Evolutionary conservation across 257 asterid genomes (phyloP).

Genomic region (Primulina tabacum): DNA sequence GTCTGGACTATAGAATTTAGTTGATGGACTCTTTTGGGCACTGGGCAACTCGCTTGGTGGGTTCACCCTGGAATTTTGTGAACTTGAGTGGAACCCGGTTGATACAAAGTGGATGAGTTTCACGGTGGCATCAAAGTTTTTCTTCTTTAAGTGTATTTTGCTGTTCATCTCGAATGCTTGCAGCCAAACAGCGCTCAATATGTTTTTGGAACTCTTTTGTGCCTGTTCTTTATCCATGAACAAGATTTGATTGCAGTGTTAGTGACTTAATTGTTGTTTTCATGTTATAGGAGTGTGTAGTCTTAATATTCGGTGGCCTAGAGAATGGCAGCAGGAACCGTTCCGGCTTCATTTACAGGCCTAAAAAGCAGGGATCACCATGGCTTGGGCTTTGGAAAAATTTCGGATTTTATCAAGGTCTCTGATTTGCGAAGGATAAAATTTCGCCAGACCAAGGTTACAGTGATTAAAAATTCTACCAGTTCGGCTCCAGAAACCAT

Average conservation of each 20-base stretch:
- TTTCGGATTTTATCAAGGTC: slow-evolving; percentile 62
- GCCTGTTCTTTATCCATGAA: neutral
- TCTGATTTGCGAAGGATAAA: slow-evolving; percentile 63
- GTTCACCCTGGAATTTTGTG: neutral
- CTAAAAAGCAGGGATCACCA: slow-evolving; percentile 56
- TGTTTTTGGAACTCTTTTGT: neutral
- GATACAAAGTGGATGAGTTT: neutral
- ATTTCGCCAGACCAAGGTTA: slow-evolving; percentile 58
- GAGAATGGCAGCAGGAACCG: slow-evolving; percentile 85
- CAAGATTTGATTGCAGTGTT: slow-evolving; percentile 4
- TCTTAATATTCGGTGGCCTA: slow-evolving; percentile 21
- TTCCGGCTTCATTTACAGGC: slow-evolving; percentile 76
- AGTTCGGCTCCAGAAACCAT: slow-evolving; percentile 77
- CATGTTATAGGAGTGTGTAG: slow-evolving; percentile 31
- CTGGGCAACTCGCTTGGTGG: neutral
- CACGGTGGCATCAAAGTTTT: neutral
- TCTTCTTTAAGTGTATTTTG: neutral
- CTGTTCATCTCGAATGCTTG: neutral
- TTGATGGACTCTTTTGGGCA: neutral
- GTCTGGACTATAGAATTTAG: neutral
- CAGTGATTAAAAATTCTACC: slow-evolving; percentile 58
- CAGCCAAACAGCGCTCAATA: neutral
- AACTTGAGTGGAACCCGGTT: neutral
- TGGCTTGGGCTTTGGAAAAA: slow-evolving; percentile 61
- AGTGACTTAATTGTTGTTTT: neutral